Percentiles rank a stretch among this genome's conserved stretches.
phyloP scores from a whole-genome alignment of 345 rosid genomes.

The Dovyalis caffra region DNA sequence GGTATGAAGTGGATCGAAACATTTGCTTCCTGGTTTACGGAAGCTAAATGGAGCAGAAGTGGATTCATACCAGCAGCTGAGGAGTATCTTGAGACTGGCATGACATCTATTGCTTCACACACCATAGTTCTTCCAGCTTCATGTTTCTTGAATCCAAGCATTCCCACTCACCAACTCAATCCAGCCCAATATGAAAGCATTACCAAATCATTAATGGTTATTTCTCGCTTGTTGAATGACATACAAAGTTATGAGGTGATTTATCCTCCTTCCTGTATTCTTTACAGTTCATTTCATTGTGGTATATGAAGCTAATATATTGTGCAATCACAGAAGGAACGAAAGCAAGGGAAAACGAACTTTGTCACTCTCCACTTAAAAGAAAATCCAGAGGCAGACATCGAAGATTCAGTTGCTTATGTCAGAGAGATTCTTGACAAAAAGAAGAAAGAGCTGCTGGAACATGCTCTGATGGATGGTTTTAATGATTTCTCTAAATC shows the following conservation, averaged over 20 bases:
- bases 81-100: slow-evolving; percentile 49
- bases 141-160: slow-evolving; percentile 28
- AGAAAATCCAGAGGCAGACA: slow-evolving; percentile 28
- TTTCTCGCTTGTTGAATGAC: slow-evolving; percentile 58
- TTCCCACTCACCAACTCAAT: slow-evolving; percentile 27
- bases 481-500: slow-evolving; percentile 36
- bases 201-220: slow-evolving; percentile 50
- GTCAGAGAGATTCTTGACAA: slow-evolving; percentile 26
- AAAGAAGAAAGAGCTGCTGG: slow-evolving; percentile 37
- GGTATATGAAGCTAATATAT: background rate
- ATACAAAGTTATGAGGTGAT: slow-evolving; percentile 52
- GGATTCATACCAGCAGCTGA: slow-evolving; percentile 32
- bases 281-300: background rate
- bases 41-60: slow-evolving; percentile 56
- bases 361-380: slow-evolving; percentile 38
- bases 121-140: slow-evolving; percentile 43
- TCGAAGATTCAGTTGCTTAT: slow-evolving; percentile 43
- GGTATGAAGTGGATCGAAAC: slow-evolving; percentile 57
- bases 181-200: slow-evolving; percentile 33
- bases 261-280: background rate
- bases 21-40: slow-evolving; percentile 57
- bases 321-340: slow-evolving; percentile 39
- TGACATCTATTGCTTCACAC: slow-evolving; percentile 48
- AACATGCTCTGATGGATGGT: slow-evolving; percentile 41
- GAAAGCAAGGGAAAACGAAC: slow-evolving; percentile 49